Conservation (phyloP, 495 filamentous ascomycete species). For the Hyaloscypha bicolor region DNA sequence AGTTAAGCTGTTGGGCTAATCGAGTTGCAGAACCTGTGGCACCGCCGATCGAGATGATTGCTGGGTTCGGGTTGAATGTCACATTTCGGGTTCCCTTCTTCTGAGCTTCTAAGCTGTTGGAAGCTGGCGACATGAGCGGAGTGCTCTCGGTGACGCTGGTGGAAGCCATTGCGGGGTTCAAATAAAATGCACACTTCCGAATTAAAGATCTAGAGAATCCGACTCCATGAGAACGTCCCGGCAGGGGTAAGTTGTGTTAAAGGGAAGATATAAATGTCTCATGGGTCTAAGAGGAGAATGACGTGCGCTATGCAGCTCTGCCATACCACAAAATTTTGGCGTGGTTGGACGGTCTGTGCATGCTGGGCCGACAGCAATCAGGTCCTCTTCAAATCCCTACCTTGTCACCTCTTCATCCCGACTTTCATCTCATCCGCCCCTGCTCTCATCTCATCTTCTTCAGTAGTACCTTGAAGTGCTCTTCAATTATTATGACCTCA, state of each 20-base stretch:
- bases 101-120: constrained; percentile 14
- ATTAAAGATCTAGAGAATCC: not conserved
- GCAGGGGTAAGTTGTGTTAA: not conserved
- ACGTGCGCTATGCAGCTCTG: not conserved
- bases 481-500: no score
- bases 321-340: not conserved
- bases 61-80: constrained; percentile 69
- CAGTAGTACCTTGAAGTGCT: no score
- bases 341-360: not conserved
- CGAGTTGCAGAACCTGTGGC: constrained; percentile 37
- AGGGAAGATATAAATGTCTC: constrained; percentile 5
- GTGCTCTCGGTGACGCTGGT: constrained; percentile 19
- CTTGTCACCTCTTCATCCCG: no score
- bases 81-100: constrained; percentile 52
- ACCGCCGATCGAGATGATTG: constrained; percentile 57
- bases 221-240: not conserved
- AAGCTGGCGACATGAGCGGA: constrained; percentile 19
- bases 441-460: no score
- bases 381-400: not conserved
- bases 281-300: not conserved
- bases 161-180: constrained; percentile 20
- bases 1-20: constrained; percentile 41
- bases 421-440: no score
- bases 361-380: not conserved
- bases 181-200: not conserved